Evolutionary conservation across 2,329 filamentous ascomycete genomes (phyloP), one percentile per base, ranked within the genome.

Genomic region (Sporothrix brunneoviolacea): DNA sequence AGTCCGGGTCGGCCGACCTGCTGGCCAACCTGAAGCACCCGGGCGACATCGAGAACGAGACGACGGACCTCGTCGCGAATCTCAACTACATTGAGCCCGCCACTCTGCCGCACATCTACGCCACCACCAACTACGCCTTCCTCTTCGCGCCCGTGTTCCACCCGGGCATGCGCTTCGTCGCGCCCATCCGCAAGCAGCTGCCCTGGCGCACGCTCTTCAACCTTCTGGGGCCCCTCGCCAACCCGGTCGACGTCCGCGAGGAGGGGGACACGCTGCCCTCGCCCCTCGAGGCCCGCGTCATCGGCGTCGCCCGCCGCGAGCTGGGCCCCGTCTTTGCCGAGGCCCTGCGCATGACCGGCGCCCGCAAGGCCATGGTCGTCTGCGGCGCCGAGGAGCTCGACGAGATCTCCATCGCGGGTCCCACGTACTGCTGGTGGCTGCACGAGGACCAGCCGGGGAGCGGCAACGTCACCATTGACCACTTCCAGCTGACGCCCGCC

Each of bases 191-290:
- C 55, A 87, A 82, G 63, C 86, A 94, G 65, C 80, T 98, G 19
- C 91, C 91, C 52, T 91, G 93, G 77, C 83, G 93, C 60, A 98
- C 93, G 2, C 91, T 98, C 59, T 98, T 98, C 81, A 98, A 98
- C 69, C 80, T 98, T 15, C 79, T 98, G 44, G 93, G 93, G 0
- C 93, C 93, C 0, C 75, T 98, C 24, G 86, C 90, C 40, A 97
- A 97, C 67, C 93, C 93, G 0, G 79, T 95, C 16, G 88, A 96
- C 61, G 81, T 83, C 59, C 67, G 51, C 12, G 51, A 49, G 32
- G 49, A 42, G 3, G 18, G 48, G 32, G 28, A 37, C 18, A 22
- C 32, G 16, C 15, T 16, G 33, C 18, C 46, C 4, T 49, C 45
- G 9, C 52, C 53, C 22, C 51, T 98, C 53, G 93, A 98, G 70